Evolutionary conservation across 2,329 filamentous ascomycete species (phyloP).

Genomic region (Clarireedia paspali): DNA sequence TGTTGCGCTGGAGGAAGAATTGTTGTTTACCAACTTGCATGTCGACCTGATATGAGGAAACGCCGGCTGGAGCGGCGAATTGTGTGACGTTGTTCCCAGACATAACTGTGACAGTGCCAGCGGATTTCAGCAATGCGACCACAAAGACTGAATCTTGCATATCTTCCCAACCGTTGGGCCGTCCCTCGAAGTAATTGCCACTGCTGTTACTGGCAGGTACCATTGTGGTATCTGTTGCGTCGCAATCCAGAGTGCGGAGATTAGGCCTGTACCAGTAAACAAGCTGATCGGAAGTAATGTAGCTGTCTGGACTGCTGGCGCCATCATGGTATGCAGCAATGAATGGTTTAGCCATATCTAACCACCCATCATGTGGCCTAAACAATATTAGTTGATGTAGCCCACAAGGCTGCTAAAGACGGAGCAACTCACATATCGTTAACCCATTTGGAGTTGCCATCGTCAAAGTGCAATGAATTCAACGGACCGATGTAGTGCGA

Average conservation of each 20-base stretch:
- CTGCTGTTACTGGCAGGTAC: slow-evolving; percentile 16
- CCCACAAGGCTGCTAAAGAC: not conserved
- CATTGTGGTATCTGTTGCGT: slow-evolving; percentile 29
- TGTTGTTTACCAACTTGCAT: slow-evolving; percentile 19
- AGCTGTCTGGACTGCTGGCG: slow-evolving; percentile 10
- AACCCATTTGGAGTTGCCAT: slow-evolving; percentile 32
- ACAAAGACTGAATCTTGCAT: slow-evolving; percentile 26
- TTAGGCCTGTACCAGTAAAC: slow-evolving; percentile 36
- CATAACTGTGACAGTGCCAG: slow-evolving; percentile 24
- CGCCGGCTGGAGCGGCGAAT: slow-evolving; percentile 17
- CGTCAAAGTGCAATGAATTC: slow-evolving; percentile 30
- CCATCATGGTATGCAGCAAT: slow-evolving; percentile 19
- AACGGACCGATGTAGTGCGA: slow-evolving; percentile 42
- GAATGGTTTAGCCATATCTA: slow-evolving; percentile 21
- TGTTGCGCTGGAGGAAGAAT: slow-evolving; percentile 15
- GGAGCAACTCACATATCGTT: slow-evolving; percentile 19
- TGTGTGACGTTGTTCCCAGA: slow-evolving; percentile 21
- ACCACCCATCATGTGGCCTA: slow-evolving; percentile 42
- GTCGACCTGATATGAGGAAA: slow-evolving; percentile 14
- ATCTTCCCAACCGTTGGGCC: slow-evolving; percentile 23
- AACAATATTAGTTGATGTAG: not conserved
- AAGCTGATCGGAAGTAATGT: slow-evolving; percentile 26
- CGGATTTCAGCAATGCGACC: slow-evolving; percentile 23
- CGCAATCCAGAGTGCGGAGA: slow-evolving; percentile 24
- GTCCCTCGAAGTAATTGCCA: slow-evolving; percentile 21